Percentiles rank a stretch among this genome's conserved stretches.
These are phyloP conservation scores for Metschnikowia henanensis DNA, from an alignment of 805 yeast genomes.

Conservation along the genomic window DNA sequence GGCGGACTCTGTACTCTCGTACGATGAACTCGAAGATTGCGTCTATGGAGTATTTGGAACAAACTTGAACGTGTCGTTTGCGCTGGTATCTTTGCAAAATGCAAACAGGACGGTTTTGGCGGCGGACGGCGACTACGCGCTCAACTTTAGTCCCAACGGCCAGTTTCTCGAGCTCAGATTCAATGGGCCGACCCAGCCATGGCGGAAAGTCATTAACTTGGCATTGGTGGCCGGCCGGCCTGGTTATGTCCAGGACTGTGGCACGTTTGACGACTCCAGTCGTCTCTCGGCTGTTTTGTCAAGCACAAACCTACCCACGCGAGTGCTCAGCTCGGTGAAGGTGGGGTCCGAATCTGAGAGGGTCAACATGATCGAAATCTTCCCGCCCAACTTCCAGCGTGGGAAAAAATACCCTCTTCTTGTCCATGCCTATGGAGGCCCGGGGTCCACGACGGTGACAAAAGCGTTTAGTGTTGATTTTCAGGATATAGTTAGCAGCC, in stretches of 20 bases:
- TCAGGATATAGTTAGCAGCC: slow-evolving; percentile 58
- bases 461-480: slow-evolving; percentile 51
- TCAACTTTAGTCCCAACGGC: slow-evolving; percentile 22
- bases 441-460: slow-evolving; percentile 65
- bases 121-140: slow-evolving; percentile 16
- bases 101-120: slow-evolving; percentile 3
- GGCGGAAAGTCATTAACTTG: slow-evolving; percentile 25
- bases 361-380: slow-evolving; percentile 57
- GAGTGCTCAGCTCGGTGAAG: slow-evolving; percentile 32
- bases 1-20: slow-evolving; percentile 18
- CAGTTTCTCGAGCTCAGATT: slow-evolving; percentile 23
- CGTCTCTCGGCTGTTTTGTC: slow-evolving; percentile 20
- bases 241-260: slow-evolving; percentile 11
- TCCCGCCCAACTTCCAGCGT: slow-evolving; percentile 56
- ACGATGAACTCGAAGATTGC: slow-evolving; percentile 16
- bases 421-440: slow-evolving; percentile 77
- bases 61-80: slow-evolving; percentile 13
- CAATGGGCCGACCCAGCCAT: slow-evolving; percentile 25
- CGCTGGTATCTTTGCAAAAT: slow-evolving; percentile 6
- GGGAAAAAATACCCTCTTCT: slow-evolving; percentile 55
- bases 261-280: slow-evolving; percentile 21
- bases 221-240: slow-evolving; percentile 16
- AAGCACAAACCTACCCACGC: slow-evolving; percentile 51
- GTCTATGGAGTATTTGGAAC: slow-evolving; percentile 20
- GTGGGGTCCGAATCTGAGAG: slow-evolving; percentile 33